Base-by-base conservation (phyloP, 495 filamentous ascomycete genomes). In the Penicillium lividum region DNA sequence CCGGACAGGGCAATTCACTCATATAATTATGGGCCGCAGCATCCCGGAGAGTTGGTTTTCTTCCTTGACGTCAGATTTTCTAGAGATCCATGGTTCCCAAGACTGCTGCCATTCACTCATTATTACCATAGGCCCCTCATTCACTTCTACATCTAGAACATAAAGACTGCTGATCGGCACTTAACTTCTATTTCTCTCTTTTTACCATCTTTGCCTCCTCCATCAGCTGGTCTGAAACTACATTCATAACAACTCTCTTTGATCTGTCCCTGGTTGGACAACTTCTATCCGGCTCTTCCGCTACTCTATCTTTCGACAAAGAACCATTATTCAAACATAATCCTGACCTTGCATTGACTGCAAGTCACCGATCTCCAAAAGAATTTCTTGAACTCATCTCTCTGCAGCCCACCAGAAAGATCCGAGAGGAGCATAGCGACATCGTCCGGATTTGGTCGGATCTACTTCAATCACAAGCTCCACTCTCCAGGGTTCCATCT, bases 1-100 rank as follows among this genome's bases (percentile, higher is more conserved):
- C 61, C 53, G 43, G 56, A 59, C 47, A 45, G 48, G 56, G 61
- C 28, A 59, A 56, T 55, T 15, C 27, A 52, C 36, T n/a, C 13
- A 16, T 6, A 30, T 49, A 7, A 36, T 52, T 38, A 30, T 40
- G 16, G 5, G 15, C 36, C 22, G 29, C 27, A 28, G 44, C 13
- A 25, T 52, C 31, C 49, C 30, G 49, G 8, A 7, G 7, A 30
- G 46, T 33, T 33, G 10, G 15, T 49, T 16, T 28, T 18, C 51
- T 31, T 63, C 52, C 59, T 69, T 69, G 67, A 69, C 67, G 67
- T 69, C 67, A 69, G 59, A 44, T 55, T 44, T 42, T 27, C 28
- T 16, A 5, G 27, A 16, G 27, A 44, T 30, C 59, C 54, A 46
- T 60, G 52, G 53, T 56, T 59, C 13, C 46, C 22, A 22, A 15